These are phyloP conservation scores for Lithospermum erythrorhizon DNA, from an alignment of 257 asterid species.

Conservation along the genomic window DNA sequence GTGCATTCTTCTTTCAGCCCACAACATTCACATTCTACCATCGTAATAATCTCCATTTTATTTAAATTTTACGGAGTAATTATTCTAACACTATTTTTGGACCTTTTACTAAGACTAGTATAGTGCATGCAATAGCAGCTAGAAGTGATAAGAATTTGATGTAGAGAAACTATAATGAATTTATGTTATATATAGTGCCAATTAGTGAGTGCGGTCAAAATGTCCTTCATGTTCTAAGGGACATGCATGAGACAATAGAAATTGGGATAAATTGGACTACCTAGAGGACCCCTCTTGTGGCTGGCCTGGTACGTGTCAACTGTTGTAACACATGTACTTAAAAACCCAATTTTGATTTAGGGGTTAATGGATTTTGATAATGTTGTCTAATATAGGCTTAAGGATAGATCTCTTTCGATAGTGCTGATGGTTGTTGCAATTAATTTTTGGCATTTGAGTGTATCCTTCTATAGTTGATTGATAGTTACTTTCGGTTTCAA, in stretches of 20 bases:
- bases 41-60: constrained; percentile 51
- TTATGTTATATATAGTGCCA: constrained; percentile 12
- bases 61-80: neutral
- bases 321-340: neutral
- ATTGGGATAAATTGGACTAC: constrained; percentile 40
- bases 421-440: constrained; percentile 1
- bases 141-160: constrained; percentile 2
- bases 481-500: constrained; percentile 37
- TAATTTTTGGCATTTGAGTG: constrained; percentile 2
- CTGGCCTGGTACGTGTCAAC: constrained; percentile 11
- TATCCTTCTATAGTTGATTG: constrained; percentile 9
- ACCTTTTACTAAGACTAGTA: too few relatives aligned
- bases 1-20: constrained; percentile 92
- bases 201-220: constrained; percentile 41
- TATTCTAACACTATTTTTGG: too few relatives aligned
- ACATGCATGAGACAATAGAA: constrained; percentile 48
- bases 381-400: too few relatives aligned
- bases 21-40: constrained; percentile 85
- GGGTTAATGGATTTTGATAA: too few relatives aligned
- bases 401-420: too few relatives aligned
- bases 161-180: constrained; percentile 13
- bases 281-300: constrained; percentile 12
- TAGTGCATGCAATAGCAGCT: too few relatives aligned
- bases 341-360: neutral
- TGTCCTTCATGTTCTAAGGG: constrained; percentile 76